A percentile compares a stretch with the other conserved stretches of the same genome.
Conservation (phyloP, 139 green algal genomes). For the Micractinium sp. region DNA sequence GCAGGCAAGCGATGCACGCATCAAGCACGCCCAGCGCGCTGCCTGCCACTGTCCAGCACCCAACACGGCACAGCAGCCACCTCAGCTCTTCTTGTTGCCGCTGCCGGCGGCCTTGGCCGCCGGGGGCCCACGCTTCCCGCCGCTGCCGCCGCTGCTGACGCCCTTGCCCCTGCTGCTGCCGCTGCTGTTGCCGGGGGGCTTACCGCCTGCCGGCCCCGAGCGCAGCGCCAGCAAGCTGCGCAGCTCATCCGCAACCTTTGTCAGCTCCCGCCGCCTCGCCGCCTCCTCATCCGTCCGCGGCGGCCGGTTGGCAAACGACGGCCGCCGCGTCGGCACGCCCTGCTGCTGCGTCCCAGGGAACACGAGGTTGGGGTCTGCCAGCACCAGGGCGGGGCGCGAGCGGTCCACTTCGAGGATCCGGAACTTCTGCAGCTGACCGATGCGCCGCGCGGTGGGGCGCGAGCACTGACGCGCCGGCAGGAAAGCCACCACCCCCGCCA, state of each 20-base stretch:
- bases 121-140: background rate
- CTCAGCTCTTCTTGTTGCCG: background rate
- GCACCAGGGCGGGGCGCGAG: constrained; percentile 8
- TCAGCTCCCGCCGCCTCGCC: constrained; percentile 3
- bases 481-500: constrained; percentile 55
- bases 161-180: background rate
- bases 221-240: constrained; percentile 23
- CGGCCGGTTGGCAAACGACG: background rate
- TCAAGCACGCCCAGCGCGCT: background rate
- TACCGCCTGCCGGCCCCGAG: background rate
- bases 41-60: background rate
- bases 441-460: constrained; percentile 20
- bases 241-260: constrained; percentile 15
- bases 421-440: constrained; percentile 54
- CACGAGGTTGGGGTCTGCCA: constrained; percentile 32
- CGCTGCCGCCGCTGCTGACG: background rate
- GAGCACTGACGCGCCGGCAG: constrained; percentile 30
- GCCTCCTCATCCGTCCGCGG: background rate
- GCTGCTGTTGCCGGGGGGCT: background rate
- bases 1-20: no score
- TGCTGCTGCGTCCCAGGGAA: no score
- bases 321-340: no score
- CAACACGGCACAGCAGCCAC: background rate
- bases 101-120: background rate
- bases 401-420: constrained; percentile 24